Percentiles rank a stretch among this genome's conserved stretches.
Evolutionary conservation across 2,329 filamentous ascomycete species (phyloP).

Genomic region (Teratosphaeria viscida): DNA sequence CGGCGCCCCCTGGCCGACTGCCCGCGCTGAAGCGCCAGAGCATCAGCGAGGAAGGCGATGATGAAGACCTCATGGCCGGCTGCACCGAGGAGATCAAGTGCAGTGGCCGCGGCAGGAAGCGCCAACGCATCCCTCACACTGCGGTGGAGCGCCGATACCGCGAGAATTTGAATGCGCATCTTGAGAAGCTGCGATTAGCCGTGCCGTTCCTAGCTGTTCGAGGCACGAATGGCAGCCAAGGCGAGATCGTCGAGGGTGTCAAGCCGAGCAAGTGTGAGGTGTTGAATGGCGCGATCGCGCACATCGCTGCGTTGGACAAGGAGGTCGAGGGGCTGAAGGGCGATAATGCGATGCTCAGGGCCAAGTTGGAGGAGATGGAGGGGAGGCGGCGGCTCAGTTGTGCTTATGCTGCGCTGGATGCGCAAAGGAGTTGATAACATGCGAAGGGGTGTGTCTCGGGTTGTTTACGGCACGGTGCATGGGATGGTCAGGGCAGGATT

Average conservation of each 20-base stretch:
- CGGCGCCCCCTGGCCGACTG: slow-evolving; percentile 2
- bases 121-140: slow-evolving; percentile 27
- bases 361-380: slow-evolving; percentile 19
- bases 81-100: slow-evolving; percentile 7
- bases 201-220: slow-evolving; percentile 20
- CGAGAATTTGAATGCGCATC: slow-evolving; percentile 27
- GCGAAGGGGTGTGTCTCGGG: not conserved
- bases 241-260: slow-evolving; percentile 8
- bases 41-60: slow-evolving; percentile 21
- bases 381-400: slow-evolving; percentile 10
- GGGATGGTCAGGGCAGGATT: not conserved
- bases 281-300: slow-evolving; percentile 24
- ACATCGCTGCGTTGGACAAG: slow-evolving; percentile 20
- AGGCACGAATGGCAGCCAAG: slow-evolving; percentile 8
- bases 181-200: slow-evolving; percentile 23
- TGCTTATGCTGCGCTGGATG: not conserved
- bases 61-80: slow-evolving; percentile 18
- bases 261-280: slow-evolving; percentile 30
- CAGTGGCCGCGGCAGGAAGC: slow-evolving; percentile 19
- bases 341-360: slow-evolving; percentile 17
- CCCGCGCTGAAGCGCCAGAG: slow-evolving; percentile 13
- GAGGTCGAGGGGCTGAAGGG: slow-evolving; percentile 19
- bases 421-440: not conserved
- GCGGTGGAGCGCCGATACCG: slow-evolving; percentile 27
- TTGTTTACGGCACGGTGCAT: not conserved